phyloP scores from a whole-genome alignment of 345 rosid species.

The Cardamine chenopodiifolia region DNA sequence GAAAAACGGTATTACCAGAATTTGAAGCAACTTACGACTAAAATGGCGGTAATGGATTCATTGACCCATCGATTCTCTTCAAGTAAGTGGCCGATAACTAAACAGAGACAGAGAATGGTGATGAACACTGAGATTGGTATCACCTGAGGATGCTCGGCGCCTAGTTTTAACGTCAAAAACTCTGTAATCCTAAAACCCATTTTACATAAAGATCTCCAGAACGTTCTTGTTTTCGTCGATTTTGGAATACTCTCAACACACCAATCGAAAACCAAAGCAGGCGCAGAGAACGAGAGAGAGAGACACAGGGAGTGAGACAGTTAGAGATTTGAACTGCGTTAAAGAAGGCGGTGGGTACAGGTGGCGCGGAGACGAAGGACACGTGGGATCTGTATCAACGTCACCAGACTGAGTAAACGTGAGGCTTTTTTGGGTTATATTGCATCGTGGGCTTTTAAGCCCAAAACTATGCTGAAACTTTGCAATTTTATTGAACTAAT shows the following conservation, averaged over 20 bases:
- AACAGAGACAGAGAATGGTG: conserved; percentile 74
- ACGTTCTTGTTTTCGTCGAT: neutral
- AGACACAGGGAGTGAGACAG: neutral
- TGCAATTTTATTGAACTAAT: too few species aligned
- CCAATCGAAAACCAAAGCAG: conserved; percentile 21
- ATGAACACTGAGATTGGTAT: conserved; percentile 77
- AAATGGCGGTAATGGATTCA: conserved; percentile 88
- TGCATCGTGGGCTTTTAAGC: neutral
- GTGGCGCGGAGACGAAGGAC: conserved; percentile 32
- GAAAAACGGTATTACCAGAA: neutral
- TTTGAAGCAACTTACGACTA: conserved; percentile 50
- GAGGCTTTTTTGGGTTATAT: neutral
- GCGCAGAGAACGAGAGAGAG: conserved; percentile 11
- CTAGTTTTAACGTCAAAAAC: conserved; percentile 25
- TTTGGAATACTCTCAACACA: neutral
- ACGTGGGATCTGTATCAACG: neutral
- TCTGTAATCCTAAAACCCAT: conserved; percentile 35
- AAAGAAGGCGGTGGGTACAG: conserved; percentile 35
- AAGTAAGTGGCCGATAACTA: conserved; percentile 77
- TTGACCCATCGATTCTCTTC: conserved; percentile 91
- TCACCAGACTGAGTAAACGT: conserved; percentile 16
- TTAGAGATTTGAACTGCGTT: conserved; percentile 32
- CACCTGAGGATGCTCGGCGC: conserved; percentile 54
- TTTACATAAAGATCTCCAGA: neutral
- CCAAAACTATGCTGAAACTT: neutral